A percentile compares a stretch with the other conserved stretches of the same genome.
Conservation (phyloP, 257 asterid species). For the Oldenlandia corymbosa region DNA sequence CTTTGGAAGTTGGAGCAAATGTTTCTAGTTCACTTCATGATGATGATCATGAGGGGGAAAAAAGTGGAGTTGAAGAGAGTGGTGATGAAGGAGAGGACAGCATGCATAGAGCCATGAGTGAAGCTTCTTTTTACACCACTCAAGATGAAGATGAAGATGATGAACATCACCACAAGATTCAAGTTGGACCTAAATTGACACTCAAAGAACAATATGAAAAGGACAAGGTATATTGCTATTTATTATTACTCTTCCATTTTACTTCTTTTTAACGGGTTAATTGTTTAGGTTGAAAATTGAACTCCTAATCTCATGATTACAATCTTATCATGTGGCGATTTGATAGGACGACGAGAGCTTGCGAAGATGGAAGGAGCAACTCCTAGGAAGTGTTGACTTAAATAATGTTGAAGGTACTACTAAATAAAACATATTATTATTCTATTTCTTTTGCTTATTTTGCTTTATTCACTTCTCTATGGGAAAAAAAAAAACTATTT, state of each 20-base stretch:
- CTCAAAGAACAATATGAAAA: slow-evolving; percentile 59
- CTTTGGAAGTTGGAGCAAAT: neutral
- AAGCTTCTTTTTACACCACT: slow-evolving; percentile 36
- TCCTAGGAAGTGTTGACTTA: slow-evolving; percentile 61
- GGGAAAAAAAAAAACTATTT: too few species aligned
- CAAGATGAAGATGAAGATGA: slow-evolving; percentile 50
- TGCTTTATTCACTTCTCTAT: too few species aligned
- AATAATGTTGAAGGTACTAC: slow-evolving; percentile 45
- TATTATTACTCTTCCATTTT: neutral
- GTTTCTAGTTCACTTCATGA: slow-evolving; percentile 8
- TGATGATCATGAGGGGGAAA: slow-evolving; percentile 10
- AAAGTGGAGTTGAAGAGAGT: slow-evolving; percentile 14
- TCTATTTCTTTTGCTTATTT: too few species aligned
- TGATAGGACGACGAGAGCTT: slow-evolving; percentile 65
- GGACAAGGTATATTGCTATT: slow-evolving; percentile 44
- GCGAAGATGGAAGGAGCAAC: slow-evolving; percentile 73
- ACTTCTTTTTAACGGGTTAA: neutral
- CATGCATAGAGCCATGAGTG: slow-evolving; percentile 31
- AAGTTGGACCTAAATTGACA: slow-evolving; percentile 55
- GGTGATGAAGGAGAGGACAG: slow-evolving; percentile 22
- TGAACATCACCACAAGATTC: slow-evolving; percentile 38
- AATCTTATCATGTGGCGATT: neutral
- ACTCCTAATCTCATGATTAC: too few species aligned
- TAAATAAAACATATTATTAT: too few species aligned
- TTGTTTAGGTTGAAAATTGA: too few species aligned